These are phyloP conservation scores for Brassica juncea DNA, from an alignment of 345 rosid genomes.

Conservation along the genomic window DNA sequence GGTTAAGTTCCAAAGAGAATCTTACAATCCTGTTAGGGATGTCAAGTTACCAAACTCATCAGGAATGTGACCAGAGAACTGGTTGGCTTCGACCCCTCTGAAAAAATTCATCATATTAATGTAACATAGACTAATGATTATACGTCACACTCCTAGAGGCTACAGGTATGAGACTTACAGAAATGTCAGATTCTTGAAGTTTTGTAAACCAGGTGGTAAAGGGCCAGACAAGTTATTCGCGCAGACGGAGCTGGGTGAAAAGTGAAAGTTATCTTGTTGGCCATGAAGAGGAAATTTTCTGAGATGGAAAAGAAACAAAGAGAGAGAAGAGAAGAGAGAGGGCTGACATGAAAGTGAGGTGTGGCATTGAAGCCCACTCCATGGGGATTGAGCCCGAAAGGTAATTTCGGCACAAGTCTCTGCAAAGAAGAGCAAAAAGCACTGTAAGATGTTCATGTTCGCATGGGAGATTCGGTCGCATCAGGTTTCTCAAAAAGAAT, in stretches of 20 bases:
- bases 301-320: not conserved
- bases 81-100: conserved; percentile 60
- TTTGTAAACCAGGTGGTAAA: conserved; percentile 49
- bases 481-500: not conserved
- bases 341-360: conserved; percentile 51
- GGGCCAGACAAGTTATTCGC: conserved; percentile 53
- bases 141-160: not conserved
- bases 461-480: not conserved
- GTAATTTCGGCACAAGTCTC: conserved; percentile 41
- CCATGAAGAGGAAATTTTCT: not conserved
- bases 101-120: not conserved
- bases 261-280: not conserved
- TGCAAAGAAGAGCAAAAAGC: not conserved
- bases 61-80: conserved; percentile 54
- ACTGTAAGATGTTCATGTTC: not conserved
- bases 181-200: conserved; percentile 44
- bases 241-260: conserved; percentile 42
- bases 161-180: conserved; percentile 41
- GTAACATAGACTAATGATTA: not conserved
- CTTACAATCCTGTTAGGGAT: conserved; percentile 50
- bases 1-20: not conserved
- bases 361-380: conserved; percentile 52
- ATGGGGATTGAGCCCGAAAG: conserved; percentile 54
- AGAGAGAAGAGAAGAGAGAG: not conserved
- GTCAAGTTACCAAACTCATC: conserved; percentile 50